phyloP scores from a whole-genome alignment of 129 eudicot genomes.

The Tagetes erecta region DNA sequence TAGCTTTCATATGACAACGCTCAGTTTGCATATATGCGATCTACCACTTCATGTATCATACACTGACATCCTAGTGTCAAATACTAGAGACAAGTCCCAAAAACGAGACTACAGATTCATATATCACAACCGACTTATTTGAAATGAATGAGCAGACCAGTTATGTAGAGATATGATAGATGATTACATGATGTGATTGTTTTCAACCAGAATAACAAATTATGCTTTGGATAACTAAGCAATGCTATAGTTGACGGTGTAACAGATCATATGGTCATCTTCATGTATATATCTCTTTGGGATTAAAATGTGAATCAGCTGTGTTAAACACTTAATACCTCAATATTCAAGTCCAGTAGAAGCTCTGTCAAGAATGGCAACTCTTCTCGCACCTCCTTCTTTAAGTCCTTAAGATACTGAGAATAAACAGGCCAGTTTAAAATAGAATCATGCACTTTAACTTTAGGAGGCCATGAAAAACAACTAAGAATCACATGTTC shows the following conservation, averaged over 20 bases:
- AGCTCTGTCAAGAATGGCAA: conserved; percentile 61
- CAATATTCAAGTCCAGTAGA: conserved; percentile 49
- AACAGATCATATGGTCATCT: conserved; percentile 2
- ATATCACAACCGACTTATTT: neutral
- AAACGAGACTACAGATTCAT: conserved; percentile 8
- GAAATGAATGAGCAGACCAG: conserved; percentile 9
- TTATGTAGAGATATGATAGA: conserved; percentile 9
- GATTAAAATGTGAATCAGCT: conserved; percentile 4
- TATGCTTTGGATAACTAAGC: neutral
- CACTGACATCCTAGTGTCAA: conserved; percentile 6
- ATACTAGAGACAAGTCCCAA: conserved; percentile 14
- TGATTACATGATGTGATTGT: neutral
- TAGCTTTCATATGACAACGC: conserved; percentile 15
- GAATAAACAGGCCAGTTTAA: conserved; percentile 14
- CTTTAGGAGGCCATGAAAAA: conserved; percentile 2
- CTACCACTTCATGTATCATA: conserved; percentile 4
- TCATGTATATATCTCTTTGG: neutral
- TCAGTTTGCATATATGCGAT: neutral
- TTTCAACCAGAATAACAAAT: conserved; percentile 6
- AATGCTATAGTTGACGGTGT: conserved; percentile 5
- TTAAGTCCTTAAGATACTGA: conserved; percentile 72
- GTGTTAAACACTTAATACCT: conserved; percentile 39
- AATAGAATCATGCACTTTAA: neutral
- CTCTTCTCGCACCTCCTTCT: conserved; percentile 69
- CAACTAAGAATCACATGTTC: conserved; percentile 8